A percentile compares a stretch with the other conserved stretches of the same genome.
These are phyloP conservation scores for Podaxis carcinomalis DNA, from an alignment of 768 basidiomycete species.

Conservation along the genomic window DNA sequence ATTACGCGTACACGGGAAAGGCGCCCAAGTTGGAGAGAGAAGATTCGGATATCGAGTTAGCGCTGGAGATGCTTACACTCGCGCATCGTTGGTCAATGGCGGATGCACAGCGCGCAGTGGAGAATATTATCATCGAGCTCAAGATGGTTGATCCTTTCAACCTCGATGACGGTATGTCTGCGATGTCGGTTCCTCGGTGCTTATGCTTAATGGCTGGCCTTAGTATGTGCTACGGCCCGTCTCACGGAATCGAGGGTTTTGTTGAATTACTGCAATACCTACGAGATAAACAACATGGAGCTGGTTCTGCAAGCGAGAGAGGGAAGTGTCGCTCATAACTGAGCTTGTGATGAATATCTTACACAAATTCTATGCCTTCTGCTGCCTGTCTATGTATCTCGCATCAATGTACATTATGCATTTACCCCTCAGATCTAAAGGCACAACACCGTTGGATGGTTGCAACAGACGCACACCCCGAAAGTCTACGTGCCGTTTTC, in stretches of 20 bases:
- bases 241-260: background rate
- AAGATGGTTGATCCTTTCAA: constrained; percentile 8
- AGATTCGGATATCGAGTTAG: background rate
- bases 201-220: background rate
- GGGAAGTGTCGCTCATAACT: background rate
- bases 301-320: background rate
- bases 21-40: background rate
- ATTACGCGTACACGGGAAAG: constrained; percentile 4
- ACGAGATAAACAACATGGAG: background rate
- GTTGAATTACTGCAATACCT: background rate
- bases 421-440: no score
- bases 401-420: no score
- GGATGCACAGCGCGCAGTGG: background rate
- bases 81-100: background rate
- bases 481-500: no score
- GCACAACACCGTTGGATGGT: no score
- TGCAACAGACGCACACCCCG: no score
- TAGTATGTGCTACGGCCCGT: background rate
- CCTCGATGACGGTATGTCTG: background rate
- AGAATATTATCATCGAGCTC: background rate
- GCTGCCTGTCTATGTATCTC: no score
- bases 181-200: background rate
- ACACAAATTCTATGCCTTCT: no score
- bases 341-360: background rate
- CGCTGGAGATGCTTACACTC: constrained; percentile 1